Percentiles rank a stretch among this genome's conserved stretches.
Conservation (phyloP, 192 early-diverging fungal genomes). For the Rhizophagus prolifer region DNA sequence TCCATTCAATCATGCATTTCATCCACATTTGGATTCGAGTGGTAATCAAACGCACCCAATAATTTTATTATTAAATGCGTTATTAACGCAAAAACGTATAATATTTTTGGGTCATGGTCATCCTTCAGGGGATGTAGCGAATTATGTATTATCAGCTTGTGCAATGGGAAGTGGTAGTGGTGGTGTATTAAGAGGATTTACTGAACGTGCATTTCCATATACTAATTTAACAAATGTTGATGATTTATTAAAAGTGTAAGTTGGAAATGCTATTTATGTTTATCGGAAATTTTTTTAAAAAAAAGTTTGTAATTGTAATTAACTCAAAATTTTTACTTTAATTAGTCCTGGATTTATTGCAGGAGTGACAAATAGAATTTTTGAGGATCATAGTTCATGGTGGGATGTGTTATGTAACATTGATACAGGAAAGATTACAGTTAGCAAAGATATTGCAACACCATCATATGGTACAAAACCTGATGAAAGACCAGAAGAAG, state of each 20-base stretch:
- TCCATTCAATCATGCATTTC: conserved; percentile 56
- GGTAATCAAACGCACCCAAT: conserved; percentile 86
- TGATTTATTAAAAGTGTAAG: conserved; percentile 75
- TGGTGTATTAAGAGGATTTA: conserved; percentile 77
- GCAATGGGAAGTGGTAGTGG: conserved; percentile 91
- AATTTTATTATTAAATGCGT: conserved; percentile 83
- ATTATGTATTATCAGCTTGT: conserved; percentile 88
- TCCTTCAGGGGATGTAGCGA: conserved; percentile 88
- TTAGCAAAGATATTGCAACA: conserved; percentile 68
- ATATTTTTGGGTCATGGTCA: conserved; percentile 89
- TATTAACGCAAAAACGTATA: conserved; percentile 90
- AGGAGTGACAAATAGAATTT: conserved; percentile 93
- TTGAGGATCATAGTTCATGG: conserved; percentile 90
- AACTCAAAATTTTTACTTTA: conserved; percentile 13
- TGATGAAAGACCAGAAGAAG: conserved; percentile 31
- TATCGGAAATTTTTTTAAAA: not conserved
- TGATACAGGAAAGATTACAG: conserved; percentile 89
- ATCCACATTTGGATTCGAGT: conserved; percentile 86
- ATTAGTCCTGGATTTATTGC: conserved; percentile 86
- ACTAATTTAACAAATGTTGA: conserved; percentile 87
- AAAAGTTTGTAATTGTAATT: not conserved
- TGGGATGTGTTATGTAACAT: conserved; percentile 98
- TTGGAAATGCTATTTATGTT: not conserved
- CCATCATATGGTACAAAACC: conserved; percentile 11
- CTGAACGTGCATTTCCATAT: conserved; percentile 89